Evolutionary conservation across 495 filamentous ascomycete species (phyloP).

Genomic region (Tuber aestivum): DNA sequence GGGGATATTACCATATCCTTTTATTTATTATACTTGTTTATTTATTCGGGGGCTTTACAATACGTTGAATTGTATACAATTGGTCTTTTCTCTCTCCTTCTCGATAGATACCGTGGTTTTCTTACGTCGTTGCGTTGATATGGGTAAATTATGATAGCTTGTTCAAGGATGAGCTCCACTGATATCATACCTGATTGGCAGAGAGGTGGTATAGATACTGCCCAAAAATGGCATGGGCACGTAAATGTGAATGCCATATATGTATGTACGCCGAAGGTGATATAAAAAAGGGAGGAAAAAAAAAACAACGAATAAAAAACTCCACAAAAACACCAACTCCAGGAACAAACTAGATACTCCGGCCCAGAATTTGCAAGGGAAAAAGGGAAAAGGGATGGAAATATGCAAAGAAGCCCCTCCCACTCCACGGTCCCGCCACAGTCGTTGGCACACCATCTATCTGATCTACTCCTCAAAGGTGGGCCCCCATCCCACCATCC

Average conservation of each 20-base stretch:
- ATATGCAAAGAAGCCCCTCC: neutral
- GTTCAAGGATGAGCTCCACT: neutral
- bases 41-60: neutral
- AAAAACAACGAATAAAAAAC: no score
- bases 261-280: conserved; percentile 8
- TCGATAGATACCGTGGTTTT: neutral
- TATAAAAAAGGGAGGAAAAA: conserved; percentile 9
- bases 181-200: neutral
- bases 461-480: conserved; percentile 22
- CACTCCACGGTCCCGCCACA: neutral
- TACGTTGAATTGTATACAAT: neutral
- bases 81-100: neutral
- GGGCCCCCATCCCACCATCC: conserved; percentile 18
- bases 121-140: neutral
- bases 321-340: conserved; percentile 10
- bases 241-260: neutral
- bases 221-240: neutral
- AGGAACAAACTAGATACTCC: conserved; percentile 6
- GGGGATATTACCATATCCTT: neutral
- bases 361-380: neutral
- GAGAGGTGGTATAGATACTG: neutral
- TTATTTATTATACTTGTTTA: neutral
- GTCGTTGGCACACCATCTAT: neutral
- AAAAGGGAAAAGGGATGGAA: conserved; percentile 7
- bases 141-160: neutral